Percentiles rank a stretch among this genome's conserved stretches.
phyloP scores from a whole-genome alignment of 805 yeast genomes.

The Cyberlindnera sargentensis region DNA sequence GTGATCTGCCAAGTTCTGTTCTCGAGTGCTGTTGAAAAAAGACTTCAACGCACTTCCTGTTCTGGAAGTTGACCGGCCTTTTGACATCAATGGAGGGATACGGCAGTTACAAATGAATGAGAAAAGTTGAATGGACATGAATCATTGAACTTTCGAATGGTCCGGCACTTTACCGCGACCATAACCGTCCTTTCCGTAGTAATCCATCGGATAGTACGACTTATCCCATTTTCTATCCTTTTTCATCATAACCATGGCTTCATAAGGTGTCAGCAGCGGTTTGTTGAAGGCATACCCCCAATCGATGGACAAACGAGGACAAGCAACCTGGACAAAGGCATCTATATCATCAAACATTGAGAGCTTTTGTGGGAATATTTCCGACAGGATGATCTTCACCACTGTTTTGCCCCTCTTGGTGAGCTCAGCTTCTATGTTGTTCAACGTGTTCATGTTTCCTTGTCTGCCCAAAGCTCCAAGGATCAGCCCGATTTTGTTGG shows the following conservation, averaged over 20 bases:
- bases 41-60: not conserved
- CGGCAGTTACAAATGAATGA: too few species aligned
- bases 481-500: constrained; percentile 72
- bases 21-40: too few species aligned
- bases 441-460: constrained; percentile 76
- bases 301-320: constrained; percentile 92
- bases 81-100: too few species aligned
- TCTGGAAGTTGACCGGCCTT: too few species aligned
- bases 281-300: constrained; percentile 98
- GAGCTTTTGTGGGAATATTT: constrained; percentile 87
- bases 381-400: constrained; percentile 79
- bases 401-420: constrained; percentile 52
- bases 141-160: constrained; percentile 18
- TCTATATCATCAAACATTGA: constrained; percentile 91
- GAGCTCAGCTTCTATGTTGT: constrained; percentile 53
- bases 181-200: constrained; percentile 82
- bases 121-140: too few species aligned
- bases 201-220: constrained; percentile 89
- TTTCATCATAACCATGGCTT: constrained; percentile 83
- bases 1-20: too few species aligned
- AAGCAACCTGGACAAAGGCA: constrained; percentile 95
- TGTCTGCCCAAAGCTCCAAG: constrained; percentile 94
- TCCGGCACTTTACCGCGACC: constrained; percentile 78
- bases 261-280: constrained; percentile 92
- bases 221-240: constrained; percentile 61